Conservation (phyloP, 2,329 filamentous ascomycete genomes). For the Aspergillus pseudoterreus region DNA sequence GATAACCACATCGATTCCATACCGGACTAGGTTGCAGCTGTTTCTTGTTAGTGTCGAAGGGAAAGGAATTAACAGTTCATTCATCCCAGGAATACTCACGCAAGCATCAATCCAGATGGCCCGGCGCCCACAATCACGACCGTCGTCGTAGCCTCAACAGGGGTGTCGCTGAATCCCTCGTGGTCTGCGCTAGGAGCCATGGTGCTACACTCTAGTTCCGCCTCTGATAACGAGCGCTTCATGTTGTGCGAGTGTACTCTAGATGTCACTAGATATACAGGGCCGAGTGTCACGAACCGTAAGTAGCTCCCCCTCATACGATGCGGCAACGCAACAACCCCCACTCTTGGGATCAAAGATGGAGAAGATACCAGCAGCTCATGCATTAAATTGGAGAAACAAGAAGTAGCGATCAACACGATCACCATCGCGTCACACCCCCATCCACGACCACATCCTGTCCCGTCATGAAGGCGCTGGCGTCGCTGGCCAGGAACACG, state of each 20-base stretch:
- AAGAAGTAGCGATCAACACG: neutral
- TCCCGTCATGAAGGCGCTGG: slow-evolving; percentile 45
- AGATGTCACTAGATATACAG: neutral
- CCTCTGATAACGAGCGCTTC: neutral
- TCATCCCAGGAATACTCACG: slow-evolving; percentile 19
- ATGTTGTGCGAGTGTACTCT: neutral
- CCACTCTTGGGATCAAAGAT: slow-evolving; percentile 6
- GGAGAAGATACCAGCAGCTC: neutral
- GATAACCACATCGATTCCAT: slow-evolving; percentile 62
- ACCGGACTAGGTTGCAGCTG: slow-evolving; percentile 58
- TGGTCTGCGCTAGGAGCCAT: slow-evolving; percentile 28
- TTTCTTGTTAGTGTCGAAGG: slow-evolving; percentile 8
- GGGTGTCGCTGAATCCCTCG: slow-evolving; percentile 21
- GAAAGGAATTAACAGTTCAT: neutral
- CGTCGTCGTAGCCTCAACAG: slow-evolving; percentile 19
- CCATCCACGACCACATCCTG: slow-evolving; percentile 47
- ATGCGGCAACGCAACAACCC: neutral
- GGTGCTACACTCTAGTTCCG: neutral
- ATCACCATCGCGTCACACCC: slow-evolving; percentile 38
- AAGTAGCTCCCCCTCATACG: neutral
- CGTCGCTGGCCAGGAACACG: slow-evolving; percentile 48
- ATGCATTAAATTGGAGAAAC: slow-evolving; percentile 7
- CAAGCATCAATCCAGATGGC: slow-evolving; percentile 44
- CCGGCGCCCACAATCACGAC: slow-evolving; percentile 42
- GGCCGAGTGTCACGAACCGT: neutral